Conservation (phyloP, 2,329 filamentous ascomycete species). For the Dothiorella sarmentorum region DNA sequence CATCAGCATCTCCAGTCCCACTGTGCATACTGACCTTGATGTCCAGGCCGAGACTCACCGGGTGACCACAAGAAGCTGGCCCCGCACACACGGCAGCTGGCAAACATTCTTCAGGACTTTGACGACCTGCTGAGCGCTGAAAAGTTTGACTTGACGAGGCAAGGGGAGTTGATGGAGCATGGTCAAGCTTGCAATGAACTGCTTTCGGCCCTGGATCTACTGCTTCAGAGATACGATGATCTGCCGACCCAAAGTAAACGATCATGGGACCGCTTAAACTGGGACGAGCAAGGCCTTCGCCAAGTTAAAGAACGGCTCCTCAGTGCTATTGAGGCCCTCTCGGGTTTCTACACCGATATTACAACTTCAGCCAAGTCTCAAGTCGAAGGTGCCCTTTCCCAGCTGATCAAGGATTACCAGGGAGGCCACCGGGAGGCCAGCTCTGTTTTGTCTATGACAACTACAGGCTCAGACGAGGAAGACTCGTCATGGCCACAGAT, state of each 20-base stretch:
- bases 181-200: constrained; percentile 28
- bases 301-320: constrained; percentile 26
- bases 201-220: constrained; percentile 27
- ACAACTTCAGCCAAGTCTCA: constrained; percentile 30
- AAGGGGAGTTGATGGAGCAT: constrained; percentile 25
- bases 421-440: constrained; percentile 32
- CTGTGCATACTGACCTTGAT: background rate
- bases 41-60: constrained; percentile 29
- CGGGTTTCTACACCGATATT: constrained; percentile 28
- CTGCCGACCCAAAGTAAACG: constrained; percentile 31
- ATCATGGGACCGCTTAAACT: constrained; percentile 31
- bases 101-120: constrained; percentile 29
- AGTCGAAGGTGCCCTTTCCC: constrained; percentile 31
- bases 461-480: constrained; percentile 20
- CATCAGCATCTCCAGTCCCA: background rate
- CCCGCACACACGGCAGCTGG: constrained; percentile 27
- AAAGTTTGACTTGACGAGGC: constrained; percentile 24
- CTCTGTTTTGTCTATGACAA: constrained; percentile 21
- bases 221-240: constrained; percentile 29
- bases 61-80: constrained; percentile 28
- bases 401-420: constrained; percentile 29
- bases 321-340: constrained; percentile 28
- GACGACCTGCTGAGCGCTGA: constrained; percentile 26
- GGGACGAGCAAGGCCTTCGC: constrained; percentile 27
- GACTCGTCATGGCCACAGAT: constrained; percentile 32